These are phyloP conservation scores for Phytophthora fragariae DNA, from an alignment of 352 stramenopile species.

Conservation along the genomic window DNA sequence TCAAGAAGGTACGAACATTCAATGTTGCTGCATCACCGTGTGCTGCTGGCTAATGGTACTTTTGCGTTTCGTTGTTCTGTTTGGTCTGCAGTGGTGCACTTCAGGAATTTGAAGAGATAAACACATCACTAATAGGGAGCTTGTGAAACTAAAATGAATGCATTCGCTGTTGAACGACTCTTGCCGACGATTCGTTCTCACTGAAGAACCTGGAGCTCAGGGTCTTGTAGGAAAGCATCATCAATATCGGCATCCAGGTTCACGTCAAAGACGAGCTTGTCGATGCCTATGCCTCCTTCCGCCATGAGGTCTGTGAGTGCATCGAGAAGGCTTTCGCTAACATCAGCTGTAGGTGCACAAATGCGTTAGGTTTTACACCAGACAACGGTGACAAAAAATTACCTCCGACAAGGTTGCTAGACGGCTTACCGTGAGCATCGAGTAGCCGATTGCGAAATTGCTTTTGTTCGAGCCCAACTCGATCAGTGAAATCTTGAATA, in stretches of 20 bases:
- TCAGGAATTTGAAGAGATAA: slow-evolving; percentile 38
- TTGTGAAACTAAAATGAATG: slow-evolving; percentile 39
- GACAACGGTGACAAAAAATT: too few species aligned
- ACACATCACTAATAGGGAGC: slow-evolving; percentile 5
- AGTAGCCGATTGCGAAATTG: slow-evolving; percentile 40
- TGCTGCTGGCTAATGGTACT: slow-evolving; percentile 22
- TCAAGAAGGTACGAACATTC: slow-evolving; percentile 79
- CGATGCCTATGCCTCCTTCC: slow-evolving; percentile 50
- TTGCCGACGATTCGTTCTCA: slow-evolving; percentile 3
- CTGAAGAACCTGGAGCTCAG: slow-evolving; percentile 25
- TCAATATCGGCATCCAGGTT: slow-evolving; percentile 37
- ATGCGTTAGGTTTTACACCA: slow-evolving; percentile 11
- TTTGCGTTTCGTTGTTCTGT: slow-evolving; percentile 10
- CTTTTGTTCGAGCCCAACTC: slow-evolving; percentile 35
- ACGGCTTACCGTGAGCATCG: slow-evolving; percentile 41
- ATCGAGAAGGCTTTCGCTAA: slow-evolving; percentile 55
- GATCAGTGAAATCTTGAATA: slow-evolving; percentile 38
- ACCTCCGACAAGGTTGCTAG: slow-evolving; percentile 1
- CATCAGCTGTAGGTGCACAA: slow-evolving; percentile 35
- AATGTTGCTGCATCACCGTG: slow-evolving; percentile 3
- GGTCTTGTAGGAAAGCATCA: slow-evolving; percentile 32
- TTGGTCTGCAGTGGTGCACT: slow-evolving; percentile 47
- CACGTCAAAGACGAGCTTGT: slow-evolving; percentile 45
- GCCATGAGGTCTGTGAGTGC: slow-evolving; percentile 50
- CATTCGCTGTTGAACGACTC: slow-evolving; percentile 17